phyloP scores from a whole-genome alignment of 129 eudicot species.

The Silybum marianum region DNA sequence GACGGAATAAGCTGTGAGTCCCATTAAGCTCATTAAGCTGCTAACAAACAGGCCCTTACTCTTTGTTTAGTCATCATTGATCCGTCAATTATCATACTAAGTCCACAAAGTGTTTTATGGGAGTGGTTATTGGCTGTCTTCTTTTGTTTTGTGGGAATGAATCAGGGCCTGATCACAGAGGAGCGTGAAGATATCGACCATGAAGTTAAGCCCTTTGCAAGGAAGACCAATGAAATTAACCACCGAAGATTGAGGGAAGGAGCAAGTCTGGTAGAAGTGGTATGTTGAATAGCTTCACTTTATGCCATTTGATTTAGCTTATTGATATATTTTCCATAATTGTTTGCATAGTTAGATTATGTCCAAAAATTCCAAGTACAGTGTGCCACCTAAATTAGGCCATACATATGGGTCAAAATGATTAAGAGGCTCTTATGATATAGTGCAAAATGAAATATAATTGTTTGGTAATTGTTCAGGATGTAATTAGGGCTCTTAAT shows the following conservation, averaged over 20 bases:
- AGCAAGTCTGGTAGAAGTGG: conserved; percentile 89
- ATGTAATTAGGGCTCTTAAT: no score
- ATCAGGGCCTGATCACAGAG: conserved; percentile 89
- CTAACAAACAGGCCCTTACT: no score
- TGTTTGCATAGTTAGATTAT: not conserved
- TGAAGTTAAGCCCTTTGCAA: conserved; percentile 85
- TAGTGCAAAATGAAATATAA: no score
- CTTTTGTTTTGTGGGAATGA: conserved; percentile 12
- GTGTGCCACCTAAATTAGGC: not conserved
- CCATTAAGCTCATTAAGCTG: no score
- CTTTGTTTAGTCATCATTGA: not conserved
- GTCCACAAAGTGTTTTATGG: not conserved
- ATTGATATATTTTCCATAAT: not conserved
- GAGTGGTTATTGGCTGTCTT: conserved; percentile 1
- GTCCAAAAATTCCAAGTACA: not conserved
- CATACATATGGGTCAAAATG: not conserved
- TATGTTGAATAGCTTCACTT: conserved; percentile 32
- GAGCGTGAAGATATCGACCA: conserved; percentile 69
- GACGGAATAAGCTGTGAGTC: no score
- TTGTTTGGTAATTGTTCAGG: no score
- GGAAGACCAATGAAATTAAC: conserved; percentile 60
- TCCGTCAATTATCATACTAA: conserved; percentile 5
- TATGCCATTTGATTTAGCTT: not conserved
- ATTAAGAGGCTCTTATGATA: no score
- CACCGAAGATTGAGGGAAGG: conserved; percentile 86